Base-by-base conservation (phyloP, 495 filamentous ascomycete genomes). In the Aspergillus panamensis region DNA sequence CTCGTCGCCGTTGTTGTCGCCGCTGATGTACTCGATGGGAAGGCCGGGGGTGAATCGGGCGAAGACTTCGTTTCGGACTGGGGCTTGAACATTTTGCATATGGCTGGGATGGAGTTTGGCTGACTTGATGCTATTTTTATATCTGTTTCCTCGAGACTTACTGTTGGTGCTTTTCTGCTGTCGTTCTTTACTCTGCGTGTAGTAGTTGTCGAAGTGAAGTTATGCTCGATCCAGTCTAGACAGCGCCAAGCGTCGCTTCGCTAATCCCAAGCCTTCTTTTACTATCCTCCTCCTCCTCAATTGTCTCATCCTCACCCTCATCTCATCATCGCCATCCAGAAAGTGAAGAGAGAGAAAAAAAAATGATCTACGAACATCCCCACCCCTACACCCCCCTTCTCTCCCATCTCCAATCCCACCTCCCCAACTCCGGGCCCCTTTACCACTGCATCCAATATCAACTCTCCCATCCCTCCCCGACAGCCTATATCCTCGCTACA, bases 391-490 rank as follows among this genome's bases (percentile, higher is more conserved):
- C 56, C 19, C 25, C 29, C 16, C 53, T 62, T 35, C 54, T 82
- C 16, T 55, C 73, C 8, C 63, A 71, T 48, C 79, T 87, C 12
- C 31, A 66, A 6, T 42, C 66, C 12, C 79, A 84, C 62, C 68
- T 84, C 29, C 85, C 83, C 0, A 63, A 79, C 63, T 83, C 84
- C 45, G 71, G 84, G 16, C 74, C 84, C 0, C 64, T 86, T 3
- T 66, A 84, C 37, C 80, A 85, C 12, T 74, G 84, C 14, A 70
- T 89, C 48, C 82, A 84, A 61, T 84, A 83, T 65, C 71, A 64
- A 17, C 16, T 64, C 51, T 74, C 66, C 29, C 76, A 68, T 59
- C 58, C 62, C 59, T 75, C 64, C 16, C 65, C 55, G 45, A 74
- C 63, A 59, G 79, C 66, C 55, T 65, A 74, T 66, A 69, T 81